A percentile compares a stretch with the other conserved stretches of the same genome.
These are phyloP conservation scores for Plasmodium vivax DNA, from an alignment of 169 alveolate species.

Conservation along the genomic window DNA sequence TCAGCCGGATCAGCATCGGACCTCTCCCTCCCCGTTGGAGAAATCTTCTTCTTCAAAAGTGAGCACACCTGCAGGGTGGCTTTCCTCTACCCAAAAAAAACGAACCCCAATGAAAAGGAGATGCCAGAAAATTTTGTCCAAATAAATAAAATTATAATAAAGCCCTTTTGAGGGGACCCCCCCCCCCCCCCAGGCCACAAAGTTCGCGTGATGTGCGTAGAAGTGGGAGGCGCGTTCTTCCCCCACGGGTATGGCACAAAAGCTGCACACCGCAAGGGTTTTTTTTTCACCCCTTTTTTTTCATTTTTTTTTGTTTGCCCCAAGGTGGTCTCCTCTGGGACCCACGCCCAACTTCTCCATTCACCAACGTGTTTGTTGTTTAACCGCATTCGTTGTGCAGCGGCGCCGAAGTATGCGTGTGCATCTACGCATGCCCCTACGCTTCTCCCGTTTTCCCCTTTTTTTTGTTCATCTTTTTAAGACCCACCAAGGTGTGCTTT, in stretches of 20 bases:
- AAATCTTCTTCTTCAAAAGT: conserved; percentile 42
- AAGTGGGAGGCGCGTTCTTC: not conserved
- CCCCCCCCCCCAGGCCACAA: not conserved
- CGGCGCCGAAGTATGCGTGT: not conserved
- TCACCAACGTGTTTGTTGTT: not conserved
- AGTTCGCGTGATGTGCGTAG: not conserved
- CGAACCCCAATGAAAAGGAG: not conserved
- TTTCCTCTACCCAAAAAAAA: conserved; percentile 11
- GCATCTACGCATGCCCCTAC: not conserved
- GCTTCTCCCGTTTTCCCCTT: not conserved
- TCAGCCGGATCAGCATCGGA: not conserved
- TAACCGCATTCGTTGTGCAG: not conserved
- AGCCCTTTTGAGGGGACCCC: not conserved
- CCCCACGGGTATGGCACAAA: not conserved
- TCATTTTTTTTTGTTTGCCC: not conserved
- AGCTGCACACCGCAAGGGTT: not conserved
- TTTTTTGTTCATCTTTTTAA: not conserved
- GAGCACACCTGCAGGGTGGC: conserved; percentile 60
- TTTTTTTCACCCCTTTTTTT: not conserved
- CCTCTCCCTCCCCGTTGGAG: conserved; percentile 49
- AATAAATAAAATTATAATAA: conserved; percentile 45
- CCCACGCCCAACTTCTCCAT: not conserved
- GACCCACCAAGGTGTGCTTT: not conserved
- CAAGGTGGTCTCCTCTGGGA: not conserved
- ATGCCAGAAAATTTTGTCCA: conserved; percentile 55